Percentiles rank a stretch among this genome's conserved stretches.
These are phyloP conservation scores for Alternaria triticina DNA, from an alignment of 2,329 filamentous ascomycete genomes.

Conservation along the genomic window DNA sequence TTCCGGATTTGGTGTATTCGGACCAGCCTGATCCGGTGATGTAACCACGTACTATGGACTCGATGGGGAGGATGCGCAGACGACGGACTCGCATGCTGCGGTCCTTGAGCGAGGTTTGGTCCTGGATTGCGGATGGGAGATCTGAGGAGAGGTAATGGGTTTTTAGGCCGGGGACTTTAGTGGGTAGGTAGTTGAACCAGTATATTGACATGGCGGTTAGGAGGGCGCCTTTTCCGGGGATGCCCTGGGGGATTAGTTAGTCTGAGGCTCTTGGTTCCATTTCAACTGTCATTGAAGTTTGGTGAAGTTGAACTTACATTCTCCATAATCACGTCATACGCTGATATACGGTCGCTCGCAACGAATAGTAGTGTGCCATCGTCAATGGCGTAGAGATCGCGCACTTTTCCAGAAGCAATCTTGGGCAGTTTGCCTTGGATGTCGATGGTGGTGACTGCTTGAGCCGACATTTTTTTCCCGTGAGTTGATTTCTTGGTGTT, in stretches of 20 bases:
- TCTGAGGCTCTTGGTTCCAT: background rate
- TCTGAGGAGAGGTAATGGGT: slow-evolving; percentile 68
- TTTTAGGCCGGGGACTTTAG: slow-evolving; percentile 62
- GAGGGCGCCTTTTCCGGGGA: slow-evolving; percentile 71
- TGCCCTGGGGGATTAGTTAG: slow-evolving; percentile 56
- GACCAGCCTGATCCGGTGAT: slow-evolving; percentile 85
- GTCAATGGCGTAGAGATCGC: slow-evolving; percentile 79
- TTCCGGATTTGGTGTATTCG: slow-evolving; percentile 76
- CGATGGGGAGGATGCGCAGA: slow-evolving; percentile 76
- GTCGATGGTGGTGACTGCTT: slow-evolving; percentile 39
- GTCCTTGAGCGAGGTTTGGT: slow-evolving; percentile 53
- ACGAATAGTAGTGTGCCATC: slow-evolving; percentile 78
- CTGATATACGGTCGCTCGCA: slow-evolving; percentile 88
- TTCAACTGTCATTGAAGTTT: rapidly evolving
- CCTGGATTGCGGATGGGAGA: slow-evolving; percentile 59
- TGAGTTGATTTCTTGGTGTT: slow-evolving; percentile 1
- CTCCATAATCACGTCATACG: slow-evolving; percentile 89
- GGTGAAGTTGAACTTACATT: slow-evolving; percentile 64
- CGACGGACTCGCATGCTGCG: slow-evolving; percentile 80
- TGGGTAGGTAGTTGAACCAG: slow-evolving; percentile 70
- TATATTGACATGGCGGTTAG: slow-evolving; percentile 69
- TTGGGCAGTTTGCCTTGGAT: slow-evolving; percentile 49
- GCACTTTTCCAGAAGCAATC: slow-evolving; percentile 74
- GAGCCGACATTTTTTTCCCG: slow-evolving; percentile 33
- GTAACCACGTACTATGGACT: slow-evolving; percentile 88